Evolutionary conservation across 225 moss, liverwort and hornwort genomes (phyloP).

Genomic region (Rhytidiadelphus loreus): DNA sequence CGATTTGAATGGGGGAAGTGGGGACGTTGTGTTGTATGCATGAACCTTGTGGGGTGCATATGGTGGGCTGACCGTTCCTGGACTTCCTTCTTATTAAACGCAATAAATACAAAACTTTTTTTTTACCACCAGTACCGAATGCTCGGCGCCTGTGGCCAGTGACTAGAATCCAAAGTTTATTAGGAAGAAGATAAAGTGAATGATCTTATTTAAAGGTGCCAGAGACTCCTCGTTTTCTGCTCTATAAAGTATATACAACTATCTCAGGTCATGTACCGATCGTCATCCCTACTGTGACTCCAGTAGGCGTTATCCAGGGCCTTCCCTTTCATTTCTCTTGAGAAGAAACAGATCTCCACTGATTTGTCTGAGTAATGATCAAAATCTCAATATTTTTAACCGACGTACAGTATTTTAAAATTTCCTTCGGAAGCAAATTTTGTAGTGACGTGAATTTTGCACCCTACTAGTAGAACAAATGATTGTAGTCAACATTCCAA

Average conservation of each 20-base stretch:
- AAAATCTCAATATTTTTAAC: fast-evolving
- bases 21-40: not conserved
- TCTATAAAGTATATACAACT: too few species aligned
- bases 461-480: not conserved
- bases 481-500: not conserved
- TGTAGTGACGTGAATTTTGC: fast-evolving
- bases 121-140: not conserved
- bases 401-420: fast-evolving
- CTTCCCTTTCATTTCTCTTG: too few species aligned
- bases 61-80: not conserved
- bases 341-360: too few species aligned
- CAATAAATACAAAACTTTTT: not conserved
- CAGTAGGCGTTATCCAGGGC: not conserved
- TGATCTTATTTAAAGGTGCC: not conserved
- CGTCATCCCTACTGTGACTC: not conserved
- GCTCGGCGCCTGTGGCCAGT: not conserved
- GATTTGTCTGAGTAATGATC: too few species aligned
- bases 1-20: too few species aligned
- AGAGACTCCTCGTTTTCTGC: not conserved
- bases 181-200: not conserved
- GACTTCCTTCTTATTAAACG: not conserved
- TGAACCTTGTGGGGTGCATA: not conserved
- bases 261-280: not conserved
- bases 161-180: not conserved
- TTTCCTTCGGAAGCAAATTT: not conserved